Conservation (phyloP, 495 filamentous ascomycete species). For the Staphylotrichum longicolle region DNA sequence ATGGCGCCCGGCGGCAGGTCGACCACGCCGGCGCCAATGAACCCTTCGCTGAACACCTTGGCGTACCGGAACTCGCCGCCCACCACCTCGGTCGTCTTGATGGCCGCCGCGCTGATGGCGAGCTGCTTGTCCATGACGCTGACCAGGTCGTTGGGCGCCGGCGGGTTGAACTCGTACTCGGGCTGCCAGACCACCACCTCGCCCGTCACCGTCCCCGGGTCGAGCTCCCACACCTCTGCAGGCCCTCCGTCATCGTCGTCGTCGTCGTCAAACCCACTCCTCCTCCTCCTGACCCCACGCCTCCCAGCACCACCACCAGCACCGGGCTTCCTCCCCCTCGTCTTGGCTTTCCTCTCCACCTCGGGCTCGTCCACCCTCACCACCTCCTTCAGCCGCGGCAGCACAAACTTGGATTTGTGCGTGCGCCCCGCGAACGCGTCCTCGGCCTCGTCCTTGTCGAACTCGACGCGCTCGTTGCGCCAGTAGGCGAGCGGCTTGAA, state of each 20-base stretch:
- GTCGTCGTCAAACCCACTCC: slow-evolving; percentile 25
- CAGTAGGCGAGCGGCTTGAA: slow-evolving; percentile 82
- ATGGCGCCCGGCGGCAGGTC: slow-evolving; percentile 76
- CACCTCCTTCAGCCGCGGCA: slow-evolving; percentile 70
- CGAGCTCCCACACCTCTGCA: slow-evolving; percentile 50
- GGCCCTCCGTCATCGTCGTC: slow-evolving; percentile 48
- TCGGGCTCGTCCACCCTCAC: slow-evolving; percentile 67
- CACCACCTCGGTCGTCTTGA: slow-evolving; percentile 76
- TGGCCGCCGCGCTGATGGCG: slow-evolving; percentile 70
- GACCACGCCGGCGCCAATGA: slow-evolving; percentile 85
- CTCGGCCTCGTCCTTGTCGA: slow-evolving; percentile 54
- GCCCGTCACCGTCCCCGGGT: slow-evolving; percentile 46
- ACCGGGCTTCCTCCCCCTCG: background rate
- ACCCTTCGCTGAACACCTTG: slow-evolving; percentile 77
- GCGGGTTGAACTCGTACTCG: slow-evolving; percentile 42
- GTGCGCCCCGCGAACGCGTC: slow-evolving; percentile 27
- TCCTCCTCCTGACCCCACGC: slow-evolving; percentile 15
- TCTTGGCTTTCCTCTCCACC: slow-evolving; percentile 8
- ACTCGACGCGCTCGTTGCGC: slow-evolving; percentile 77
- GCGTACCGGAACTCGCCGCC: slow-evolving; percentile 76
- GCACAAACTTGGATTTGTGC: slow-evolving; percentile 45
- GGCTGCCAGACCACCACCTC: slow-evolving; percentile 49
- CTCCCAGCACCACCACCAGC: slow-evolving; percentile 10
- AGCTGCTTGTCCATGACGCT: slow-evolving; percentile 59
- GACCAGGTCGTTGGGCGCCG: slow-evolving; percentile 47